Evolutionary conservation across 768 basidiomycete species (phyloP), one percentile per base, ranked within the genome.

Genomic region (Phaeotremella fagi): DNA sequence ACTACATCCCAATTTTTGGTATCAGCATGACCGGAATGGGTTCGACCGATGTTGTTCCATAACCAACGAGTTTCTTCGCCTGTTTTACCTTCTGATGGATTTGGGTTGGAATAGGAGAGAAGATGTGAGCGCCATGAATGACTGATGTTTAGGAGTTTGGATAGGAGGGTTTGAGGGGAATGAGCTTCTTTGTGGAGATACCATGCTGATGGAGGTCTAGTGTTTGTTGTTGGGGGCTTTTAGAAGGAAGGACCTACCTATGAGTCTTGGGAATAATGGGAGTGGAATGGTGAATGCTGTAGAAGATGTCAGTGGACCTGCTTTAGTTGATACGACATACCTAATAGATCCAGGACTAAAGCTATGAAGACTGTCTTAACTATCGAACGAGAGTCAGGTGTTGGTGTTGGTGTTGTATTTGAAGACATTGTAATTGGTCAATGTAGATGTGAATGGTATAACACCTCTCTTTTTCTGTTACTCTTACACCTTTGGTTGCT

Each of bases 201-300:
- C 59, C 61, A 63, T 51, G 64, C 61, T 18, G 12, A 20, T 2
- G 6, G 20, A 25, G n/a, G n/a, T n/a, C n/a, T n/a, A n/a, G n/a
- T n/a, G n/a, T n/a, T n/a, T n/a, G n/a, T n/a, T n/a, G n/a, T n/a
- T n/a, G n/a, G n/a, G n/a, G n/a, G n/a, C n/a, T n/a, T n/a, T n/a
- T 1, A 6, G 57, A 35, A 51, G 43, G 15, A 38, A 42, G 31
- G 45, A 43, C 22, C 24, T 38, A 25, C 42, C 85, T 37, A 95
- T 91, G 45, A 98, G 79, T n/a, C 92, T 83, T n/a, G 94, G 94
- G 75, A 97, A 97, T 26, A 97, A 82, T 20, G 94, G 94, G n/a
- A 97, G 80, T 9, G 90, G 91, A 42, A 94, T 87, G 22, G 90
- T 95, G 75, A 92, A 94, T 12, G 90, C 88, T 80, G 80, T 77